Evolutionary conservation across 129 eudicot species (phyloP).

Genomic region (Flaveria brownii): DNA sequence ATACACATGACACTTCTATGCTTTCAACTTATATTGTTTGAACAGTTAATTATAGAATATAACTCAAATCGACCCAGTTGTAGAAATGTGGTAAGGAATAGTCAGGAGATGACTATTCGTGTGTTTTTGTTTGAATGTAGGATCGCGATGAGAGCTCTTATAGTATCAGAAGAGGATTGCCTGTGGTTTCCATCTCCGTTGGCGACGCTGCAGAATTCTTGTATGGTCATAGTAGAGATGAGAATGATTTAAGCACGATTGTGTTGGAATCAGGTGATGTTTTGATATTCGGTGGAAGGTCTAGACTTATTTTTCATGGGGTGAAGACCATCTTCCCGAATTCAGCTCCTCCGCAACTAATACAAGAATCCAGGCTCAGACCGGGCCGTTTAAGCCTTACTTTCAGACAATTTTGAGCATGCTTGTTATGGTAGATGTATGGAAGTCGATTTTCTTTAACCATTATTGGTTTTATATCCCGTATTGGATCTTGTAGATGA

Average conservation of each 20-base stretch:
- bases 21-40: too few species aligned
- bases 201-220: conserved; percentile 62
- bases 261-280: conserved; percentile 12
- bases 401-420: conserved; percentile 38
- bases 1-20: too few species aligned
- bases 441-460: background rate
- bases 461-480: background rate
- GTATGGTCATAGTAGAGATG: conserved; percentile 49
- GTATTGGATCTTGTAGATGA: conserved; percentile 1
- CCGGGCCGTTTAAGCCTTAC: conserved; percentile 34
- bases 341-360: conserved; percentile 44
- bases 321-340: conserved; percentile 43
- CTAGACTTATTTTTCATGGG: conserved; percentile 59
- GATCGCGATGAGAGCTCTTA: conserved; percentile 54
- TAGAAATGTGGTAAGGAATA: background rate
- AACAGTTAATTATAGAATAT: background rate
- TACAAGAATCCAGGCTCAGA: conserved; percentile 28
- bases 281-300: conserved; percentile 45
- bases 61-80: background rate
- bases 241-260: background rate
- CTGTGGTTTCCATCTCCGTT: conserved; percentile 32
- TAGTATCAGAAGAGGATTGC: conserved; percentile 31
- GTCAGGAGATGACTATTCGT: background rate
- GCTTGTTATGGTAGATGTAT: background rate
- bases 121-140: conserved; percentile 30